Evolutionary conservation across 805 yeast genomes (phyloP).

Genomic region (Wickerhamomyces rabaulensis): DNA sequence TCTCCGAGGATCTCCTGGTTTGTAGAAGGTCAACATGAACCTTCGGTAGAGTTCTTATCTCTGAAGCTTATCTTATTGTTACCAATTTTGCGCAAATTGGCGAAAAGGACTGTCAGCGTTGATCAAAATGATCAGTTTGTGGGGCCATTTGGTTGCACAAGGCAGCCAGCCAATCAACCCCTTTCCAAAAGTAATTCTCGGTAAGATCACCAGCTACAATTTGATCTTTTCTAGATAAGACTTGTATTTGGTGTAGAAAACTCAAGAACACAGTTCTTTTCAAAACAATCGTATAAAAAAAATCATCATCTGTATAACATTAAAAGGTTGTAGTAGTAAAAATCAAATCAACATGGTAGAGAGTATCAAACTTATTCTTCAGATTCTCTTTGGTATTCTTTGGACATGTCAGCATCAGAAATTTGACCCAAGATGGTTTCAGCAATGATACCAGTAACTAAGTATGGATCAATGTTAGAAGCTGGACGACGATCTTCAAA

Average conservation of each 20-base stretch:
- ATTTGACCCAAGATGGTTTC: slow-evolving; percentile 95
- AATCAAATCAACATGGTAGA: neutral
- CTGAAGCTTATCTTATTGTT: neutral
- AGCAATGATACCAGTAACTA: slow-evolving; percentile 96
- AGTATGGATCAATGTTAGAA: slow-evolving; percentile 97
- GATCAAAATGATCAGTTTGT: no score
- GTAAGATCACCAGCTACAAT: neutral
- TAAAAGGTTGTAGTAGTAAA: neutral
- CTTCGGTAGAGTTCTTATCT: neutral
- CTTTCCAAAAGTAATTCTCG: no score
- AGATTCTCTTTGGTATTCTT: slow-evolving; percentile 79
- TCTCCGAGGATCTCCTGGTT: no score
- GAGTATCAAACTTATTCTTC: slow-evolving; percentile 9
- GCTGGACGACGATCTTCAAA: slow-evolving; percentile 99
- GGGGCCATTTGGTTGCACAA: no score
- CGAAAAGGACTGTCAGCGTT: neutral
- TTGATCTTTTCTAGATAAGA: neutral
- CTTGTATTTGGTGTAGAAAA: neutral
- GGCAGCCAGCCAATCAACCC: no score
- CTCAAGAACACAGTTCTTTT: neutral
- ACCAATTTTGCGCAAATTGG: neutral
- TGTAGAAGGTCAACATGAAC: neutral
- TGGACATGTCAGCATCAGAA: slow-evolving; percentile 91
- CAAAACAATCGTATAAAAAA: neutral
- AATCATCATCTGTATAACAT: neutral